Conservation (phyloP, 441 rosid species). For the Pelargonium exstipulatum region DNA sequence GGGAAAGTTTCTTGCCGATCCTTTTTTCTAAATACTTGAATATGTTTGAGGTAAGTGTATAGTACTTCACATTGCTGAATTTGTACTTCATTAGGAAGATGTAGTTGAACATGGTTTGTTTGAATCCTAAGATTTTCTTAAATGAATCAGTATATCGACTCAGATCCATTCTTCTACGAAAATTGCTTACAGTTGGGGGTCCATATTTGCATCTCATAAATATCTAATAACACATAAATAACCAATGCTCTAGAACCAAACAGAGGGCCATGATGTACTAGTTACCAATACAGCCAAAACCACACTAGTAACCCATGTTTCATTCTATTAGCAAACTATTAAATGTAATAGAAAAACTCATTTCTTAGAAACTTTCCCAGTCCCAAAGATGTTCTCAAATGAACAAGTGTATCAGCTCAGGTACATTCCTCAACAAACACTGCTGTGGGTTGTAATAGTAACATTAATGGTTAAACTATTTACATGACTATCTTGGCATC, state of each 20-base stretch:
- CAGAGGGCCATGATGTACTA: too few species aligned
- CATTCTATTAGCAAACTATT: too few species aligned
- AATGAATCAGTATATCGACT: too few species aligned
- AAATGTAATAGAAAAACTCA: too few species aligned
- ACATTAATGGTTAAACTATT: background rate
- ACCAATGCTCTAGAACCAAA: too few species aligned
- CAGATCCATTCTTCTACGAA: background rate
- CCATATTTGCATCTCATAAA: too few species aligned
- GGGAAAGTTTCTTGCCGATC: constrained; percentile 74
- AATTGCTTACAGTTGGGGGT: background rate
- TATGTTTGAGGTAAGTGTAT: constrained; percentile 90
- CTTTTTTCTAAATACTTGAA: constrained; percentile 81
- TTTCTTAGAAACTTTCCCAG: too few species aligned
- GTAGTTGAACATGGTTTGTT: background rate
- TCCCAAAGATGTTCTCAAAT: background rate
- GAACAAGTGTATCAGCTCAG: background rate
- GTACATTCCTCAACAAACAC: background rate
- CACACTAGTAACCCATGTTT: too few species aligned
- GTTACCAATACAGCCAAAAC: too few species aligned
- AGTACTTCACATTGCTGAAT: constrained; percentile 3
- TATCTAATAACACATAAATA: too few species aligned
- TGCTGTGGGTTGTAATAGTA: constrained; percentile 1
- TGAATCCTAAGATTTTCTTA: background rate
- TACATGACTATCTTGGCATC: constrained; percentile 5
- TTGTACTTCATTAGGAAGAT: background rate